phyloP scores from a whole-genome alignment of 169 alveolate genomes.

The Besnoitia besnoiti region DNA sequence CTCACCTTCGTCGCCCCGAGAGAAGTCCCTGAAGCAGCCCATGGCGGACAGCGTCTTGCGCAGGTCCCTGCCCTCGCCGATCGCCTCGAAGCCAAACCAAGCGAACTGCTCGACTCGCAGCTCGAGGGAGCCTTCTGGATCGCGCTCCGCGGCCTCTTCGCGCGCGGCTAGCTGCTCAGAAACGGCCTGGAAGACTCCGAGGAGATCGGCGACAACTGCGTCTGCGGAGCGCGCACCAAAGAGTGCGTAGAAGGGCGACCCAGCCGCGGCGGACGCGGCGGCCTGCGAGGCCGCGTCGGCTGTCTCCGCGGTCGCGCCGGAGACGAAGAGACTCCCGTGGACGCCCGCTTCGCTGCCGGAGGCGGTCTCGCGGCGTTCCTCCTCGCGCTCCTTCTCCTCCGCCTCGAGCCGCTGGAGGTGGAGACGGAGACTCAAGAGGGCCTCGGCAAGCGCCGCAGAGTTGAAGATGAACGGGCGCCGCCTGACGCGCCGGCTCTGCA shows the following conservation, averaged over 20 bases:
- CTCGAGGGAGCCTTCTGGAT: background rate
- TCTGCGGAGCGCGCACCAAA: background rate
- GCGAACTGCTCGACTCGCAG: background rate
- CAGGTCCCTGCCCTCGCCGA: background rate
- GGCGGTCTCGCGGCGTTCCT: background rate
- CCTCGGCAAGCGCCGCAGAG: conserved; percentile 35
- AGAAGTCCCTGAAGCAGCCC: background rate
- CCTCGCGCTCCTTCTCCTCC: background rate
- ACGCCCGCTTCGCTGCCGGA: background rate
- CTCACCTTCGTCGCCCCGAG: background rate
- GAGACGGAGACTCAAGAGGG: background rate
- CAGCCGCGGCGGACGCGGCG: background rate
- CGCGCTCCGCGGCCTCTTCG: background rate
- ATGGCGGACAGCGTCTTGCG: background rate
- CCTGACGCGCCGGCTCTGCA: too few relatives aligned
- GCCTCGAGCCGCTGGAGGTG: background rate
- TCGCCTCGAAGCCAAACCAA: background rate
- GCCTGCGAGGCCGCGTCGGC: background rate
- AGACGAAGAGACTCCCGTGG: too few relatives aligned
- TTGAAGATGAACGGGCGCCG: conserved; percentile 42
- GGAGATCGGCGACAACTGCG: background rate
- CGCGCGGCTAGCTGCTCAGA: background rate
- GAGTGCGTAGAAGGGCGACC: background rate
- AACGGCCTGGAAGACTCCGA: background rate
- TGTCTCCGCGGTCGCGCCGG: background rate